A percentile compares a stretch with the other conserved stretches of the same genome.
phyloP scores from a whole-genome alignment of 768 basidiomycete genomes.

The Kwoniella bestiolae region DNA sequence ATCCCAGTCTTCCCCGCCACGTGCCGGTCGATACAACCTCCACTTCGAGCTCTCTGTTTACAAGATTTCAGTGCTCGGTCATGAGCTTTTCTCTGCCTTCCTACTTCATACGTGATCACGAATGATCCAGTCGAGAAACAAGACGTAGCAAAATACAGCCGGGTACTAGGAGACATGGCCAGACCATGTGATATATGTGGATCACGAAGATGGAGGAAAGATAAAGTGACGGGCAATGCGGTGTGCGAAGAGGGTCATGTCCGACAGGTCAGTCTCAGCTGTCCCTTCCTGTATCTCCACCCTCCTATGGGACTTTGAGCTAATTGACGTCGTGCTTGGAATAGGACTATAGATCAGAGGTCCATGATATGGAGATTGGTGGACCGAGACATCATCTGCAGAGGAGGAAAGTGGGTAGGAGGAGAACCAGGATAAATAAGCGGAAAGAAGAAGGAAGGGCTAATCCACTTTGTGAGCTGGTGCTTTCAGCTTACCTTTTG shows the following conservation, averaged over 20 bases:
- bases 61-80: conserved; percentile 7
- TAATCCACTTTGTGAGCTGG: conserved; percentile 67
- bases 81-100: too few species aligned
- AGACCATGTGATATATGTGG: conserved; percentile 76
- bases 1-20: conserved; percentile 15
- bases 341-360: conserved; percentile 83
- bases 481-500: neutral
- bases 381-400: conserved; percentile 67
- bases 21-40: conserved; percentile 8
- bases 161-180: too few species aligned
- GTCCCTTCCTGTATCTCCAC: too few species aligned
- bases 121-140: too few species aligned
- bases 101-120: too few species aligned
- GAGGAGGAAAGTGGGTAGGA: conserved; percentile 69
- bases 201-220: conserved; percentile 85
- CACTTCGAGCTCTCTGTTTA: conserved; percentile 25
- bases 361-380: conserved; percentile 67
- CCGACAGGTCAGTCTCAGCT: conserved; percentile 67
- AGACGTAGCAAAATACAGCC: too few species aligned
- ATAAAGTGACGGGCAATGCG: conserved; percentile 75
- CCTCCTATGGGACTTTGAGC: too few species aligned
- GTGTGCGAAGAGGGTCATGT: conserved; percentile 91
- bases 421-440: conserved; percentile 63
- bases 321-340: too few species aligned
- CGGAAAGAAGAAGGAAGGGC: conserved; percentile 61